These are phyloP conservation scores for Actinomucor elegans DNA, from an alignment of 371 early-diverging fungal species.

Conservation along the genomic window DNA sequence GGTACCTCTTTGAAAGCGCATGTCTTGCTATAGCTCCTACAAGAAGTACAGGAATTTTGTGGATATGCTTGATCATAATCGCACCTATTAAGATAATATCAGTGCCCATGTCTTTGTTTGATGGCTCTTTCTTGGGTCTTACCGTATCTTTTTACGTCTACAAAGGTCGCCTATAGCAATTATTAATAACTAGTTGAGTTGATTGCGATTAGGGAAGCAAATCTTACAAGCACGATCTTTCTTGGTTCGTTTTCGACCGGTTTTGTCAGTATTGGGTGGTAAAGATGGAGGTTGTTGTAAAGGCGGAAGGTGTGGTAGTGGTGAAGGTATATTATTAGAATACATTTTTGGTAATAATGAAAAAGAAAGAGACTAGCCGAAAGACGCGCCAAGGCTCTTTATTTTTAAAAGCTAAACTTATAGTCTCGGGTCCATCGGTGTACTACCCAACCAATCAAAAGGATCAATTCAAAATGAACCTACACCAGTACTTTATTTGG, in stretches of 20 bases:
- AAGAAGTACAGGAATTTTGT: constrained; percentile 18
- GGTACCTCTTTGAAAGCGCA: constrained; percentile 29
- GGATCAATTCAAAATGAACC: too few relatives aligned
- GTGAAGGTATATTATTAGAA: neutral
- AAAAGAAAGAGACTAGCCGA: too few relatives aligned
- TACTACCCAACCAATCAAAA: too few relatives aligned
- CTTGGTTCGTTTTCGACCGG: constrained; percentile 11
- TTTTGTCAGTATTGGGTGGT: neutral
- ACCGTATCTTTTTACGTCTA: constrained; percentile 31
- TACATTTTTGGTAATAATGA: too few relatives aligned
- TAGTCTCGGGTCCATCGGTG: too few relatives aligned
- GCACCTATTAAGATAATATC: constrained; percentile 9
- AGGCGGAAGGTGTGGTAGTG: neutral
- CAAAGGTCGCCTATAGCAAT: constrained; percentile 22
- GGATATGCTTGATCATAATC: constrained; percentile 21
- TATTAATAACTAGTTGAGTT: neutral
- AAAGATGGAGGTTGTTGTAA: neutral
- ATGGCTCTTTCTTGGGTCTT: neutral
- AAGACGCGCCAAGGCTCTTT: too few relatives aligned
- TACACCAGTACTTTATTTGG: too few relatives aligned
- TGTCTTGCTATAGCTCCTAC: constrained; percentile 19
- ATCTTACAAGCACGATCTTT: constrained; percentile 24
- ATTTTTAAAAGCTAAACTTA: too few relatives aligned
- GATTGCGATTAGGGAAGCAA: neutral
- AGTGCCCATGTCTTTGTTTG: neutral